phyloP scores from a whole-genome alignment of 805 yeast species.

The Teunomyces stri region DNA sequence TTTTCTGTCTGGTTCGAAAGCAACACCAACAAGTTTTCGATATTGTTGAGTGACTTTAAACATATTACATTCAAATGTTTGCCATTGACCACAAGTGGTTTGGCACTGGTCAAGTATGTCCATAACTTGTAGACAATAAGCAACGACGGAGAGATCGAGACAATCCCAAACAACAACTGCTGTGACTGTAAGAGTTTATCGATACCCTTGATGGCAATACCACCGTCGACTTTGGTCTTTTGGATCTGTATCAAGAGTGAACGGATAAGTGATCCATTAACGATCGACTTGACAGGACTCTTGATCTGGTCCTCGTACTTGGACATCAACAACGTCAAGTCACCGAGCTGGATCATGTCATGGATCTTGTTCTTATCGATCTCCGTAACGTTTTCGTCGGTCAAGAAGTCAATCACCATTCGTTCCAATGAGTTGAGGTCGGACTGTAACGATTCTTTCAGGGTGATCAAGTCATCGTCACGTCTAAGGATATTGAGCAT shows the following conservation, averaged over 20 bases:
- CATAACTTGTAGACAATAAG: conserved; percentile 52
- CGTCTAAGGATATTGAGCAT: conserved; percentile 80
- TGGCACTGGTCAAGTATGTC: conserved; percentile 33
- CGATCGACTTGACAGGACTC: conserved; percentile 59
- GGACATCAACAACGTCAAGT: conserved; percentile 74
- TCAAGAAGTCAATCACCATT: conserved; percentile 77
- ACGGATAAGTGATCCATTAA: conserved; percentile 71
- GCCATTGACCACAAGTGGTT: conserved; percentile 30
- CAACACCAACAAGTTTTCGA: conserved; percentile 50
- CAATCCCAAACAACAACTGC: conserved; percentile 88
- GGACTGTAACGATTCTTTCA: conserved; percentile 72
- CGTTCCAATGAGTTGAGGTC: conserved; percentile 80
- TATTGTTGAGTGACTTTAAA: conserved; percentile 50
- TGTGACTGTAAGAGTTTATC: conserved; percentile 87
- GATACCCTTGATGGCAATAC: conserved; percentile 83
- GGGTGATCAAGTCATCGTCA: conserved; percentile 74
- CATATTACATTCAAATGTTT: conserved; percentile 34
- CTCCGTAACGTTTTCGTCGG: conserved; percentile 23
- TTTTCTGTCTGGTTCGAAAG: conserved; percentile 9
- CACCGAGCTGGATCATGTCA: conserved; percentile 62
- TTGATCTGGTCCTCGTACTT: conserved; percentile 76
- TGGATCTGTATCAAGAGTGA: conserved; percentile 88
- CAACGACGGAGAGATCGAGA: conserved; percentile 82
- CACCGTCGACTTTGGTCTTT: conserved; percentile 94
- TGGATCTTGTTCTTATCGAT: conserved; percentile 32